These are phyloP conservation scores for Naegleria fowleri DNA, from an alignment of 208 protist genomes.

Conservation along the genomic window DNA sequence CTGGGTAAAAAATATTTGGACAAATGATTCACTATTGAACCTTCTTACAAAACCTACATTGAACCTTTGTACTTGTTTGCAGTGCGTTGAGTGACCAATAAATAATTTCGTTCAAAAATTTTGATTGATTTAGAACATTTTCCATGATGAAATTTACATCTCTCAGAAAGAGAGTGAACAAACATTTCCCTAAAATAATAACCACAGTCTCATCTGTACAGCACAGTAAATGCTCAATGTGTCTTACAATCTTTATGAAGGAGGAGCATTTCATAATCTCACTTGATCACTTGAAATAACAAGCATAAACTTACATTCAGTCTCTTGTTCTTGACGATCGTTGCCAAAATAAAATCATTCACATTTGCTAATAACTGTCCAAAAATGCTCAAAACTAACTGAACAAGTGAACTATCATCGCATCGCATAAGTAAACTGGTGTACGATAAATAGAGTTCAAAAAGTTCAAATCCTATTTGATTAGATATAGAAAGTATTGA, in stretches of 20 bases:
- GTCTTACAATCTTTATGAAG: neutral
- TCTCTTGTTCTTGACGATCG: neutral
- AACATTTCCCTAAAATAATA: neutral
- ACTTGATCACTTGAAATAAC: no score
- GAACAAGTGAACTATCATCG: neutral
- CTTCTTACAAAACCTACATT: conserved; percentile 6
- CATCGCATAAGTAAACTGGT: neutral
- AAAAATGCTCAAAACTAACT: neutral
- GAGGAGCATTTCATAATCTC: no score
- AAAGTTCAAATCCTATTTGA: neutral
- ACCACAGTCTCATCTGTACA: neutral
- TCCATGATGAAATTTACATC: neutral
- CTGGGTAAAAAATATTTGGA: neutral
- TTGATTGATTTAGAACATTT: neutral
- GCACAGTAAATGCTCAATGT: neutral
- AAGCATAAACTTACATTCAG: conserved; percentile 10
- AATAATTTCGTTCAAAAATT: neutral
- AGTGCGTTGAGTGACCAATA: neutral
- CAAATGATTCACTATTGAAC: no score
- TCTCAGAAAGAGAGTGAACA: neutral
- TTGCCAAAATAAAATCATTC: neutral
- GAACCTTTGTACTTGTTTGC: neutral
- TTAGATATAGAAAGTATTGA: neutral
- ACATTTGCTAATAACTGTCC: neutral
- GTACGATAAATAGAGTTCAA: neutral